Evolutionary conservation across 176 grass and related monocot genomes (phyloP).

Genomic region (Hsuehochloa calcarea): DNA sequence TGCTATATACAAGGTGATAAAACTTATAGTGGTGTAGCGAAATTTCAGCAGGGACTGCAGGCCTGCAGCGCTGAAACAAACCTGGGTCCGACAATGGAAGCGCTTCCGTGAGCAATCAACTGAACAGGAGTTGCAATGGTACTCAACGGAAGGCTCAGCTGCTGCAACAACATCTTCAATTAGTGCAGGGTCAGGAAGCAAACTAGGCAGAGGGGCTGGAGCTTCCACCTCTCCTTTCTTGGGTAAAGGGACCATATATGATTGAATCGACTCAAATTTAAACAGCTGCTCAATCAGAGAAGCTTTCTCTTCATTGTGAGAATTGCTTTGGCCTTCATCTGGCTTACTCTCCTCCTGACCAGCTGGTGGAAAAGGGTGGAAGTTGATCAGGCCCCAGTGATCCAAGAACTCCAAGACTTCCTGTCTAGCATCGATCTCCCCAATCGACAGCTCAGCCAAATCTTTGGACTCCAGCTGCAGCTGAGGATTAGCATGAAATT

Average conservation of each 20-base stretch:
- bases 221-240: slow-evolving; percentile 63
- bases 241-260: slow-evolving; percentile 56
- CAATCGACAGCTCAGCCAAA: slow-evolving; percentile 64
- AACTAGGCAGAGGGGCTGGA: slow-evolving; percentile 46
- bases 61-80: slow-evolving; percentile 24
- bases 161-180: slow-evolving; percentile 62
- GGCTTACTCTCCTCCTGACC: slow-evolving; percentile 54
- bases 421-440: slow-evolving; percentile 63
- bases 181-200: slow-evolving; percentile 68
- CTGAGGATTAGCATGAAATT: slow-evolving; percentile 85
- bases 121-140: slow-evolving; percentile 96
- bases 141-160: slow-evolving; percentile 85
- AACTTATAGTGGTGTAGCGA: slow-evolving; percentile 4
- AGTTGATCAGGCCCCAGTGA: slow-evolving; percentile 97
- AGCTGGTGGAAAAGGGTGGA: slow-evolving; percentile 81
- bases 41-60: background rate
- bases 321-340: slow-evolving; percentile 50
- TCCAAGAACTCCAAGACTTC: slow-evolving; percentile 91
- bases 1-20: background rate
- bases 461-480: slow-evolving; percentile 78
- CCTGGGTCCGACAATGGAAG: slow-evolving; percentile 93
- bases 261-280: slow-evolving; percentile 76
- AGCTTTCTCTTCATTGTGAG: slow-evolving; percentile 43
- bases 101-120: slow-evolving; percentile 95
- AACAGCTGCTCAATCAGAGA: slow-evolving; percentile 69